phyloP scores from a whole-genome alignment of 371 early-diverging fungal species.

The Rhizopus microsporus region DNA sequence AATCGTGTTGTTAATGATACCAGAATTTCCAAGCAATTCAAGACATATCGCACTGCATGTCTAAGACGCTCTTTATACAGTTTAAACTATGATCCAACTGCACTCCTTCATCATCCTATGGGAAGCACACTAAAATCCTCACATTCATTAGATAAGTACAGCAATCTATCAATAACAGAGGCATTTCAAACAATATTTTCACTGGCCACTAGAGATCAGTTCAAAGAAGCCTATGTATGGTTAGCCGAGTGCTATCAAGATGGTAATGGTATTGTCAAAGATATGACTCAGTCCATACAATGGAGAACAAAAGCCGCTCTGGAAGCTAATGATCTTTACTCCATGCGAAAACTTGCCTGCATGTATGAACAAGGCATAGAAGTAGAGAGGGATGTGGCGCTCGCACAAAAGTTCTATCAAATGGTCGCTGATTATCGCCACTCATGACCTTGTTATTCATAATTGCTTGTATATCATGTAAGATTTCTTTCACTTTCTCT shows the following conservation, averaged over 20 bases:
- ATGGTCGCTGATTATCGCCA: conserved; percentile 16
- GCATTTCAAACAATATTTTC: conserved; percentile 27
- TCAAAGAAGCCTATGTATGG: conserved; percentile 40
- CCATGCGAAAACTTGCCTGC: conserved; percentile 30
- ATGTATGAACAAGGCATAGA: conserved; percentile 33
- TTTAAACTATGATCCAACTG: conserved; percentile 36
- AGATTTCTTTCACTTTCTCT: too few species aligned
- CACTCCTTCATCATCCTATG: conserved; percentile 10
- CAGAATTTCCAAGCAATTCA: conserved; percentile 25
- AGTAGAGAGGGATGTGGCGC: conserved; percentile 11
- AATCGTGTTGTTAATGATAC: conserved; percentile 32
- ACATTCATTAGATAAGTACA: conserved; percentile 3
- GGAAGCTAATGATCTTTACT: conserved; percentile 28
- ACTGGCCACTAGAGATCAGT: conserved; percentile 32
- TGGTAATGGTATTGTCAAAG: conserved; percentile 28
- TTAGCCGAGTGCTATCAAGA: conserved; percentile 43
- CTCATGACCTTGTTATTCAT: too few species aligned
- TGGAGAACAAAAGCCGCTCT: conserved; percentile 34
- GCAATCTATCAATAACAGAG: conserved; percentile 11
- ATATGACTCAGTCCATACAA: conserved; percentile 20
- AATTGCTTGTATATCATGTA: too few species aligned
- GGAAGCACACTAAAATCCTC: not conserved
- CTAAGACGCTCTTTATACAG: conserved; percentile 47
- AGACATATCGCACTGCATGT: conserved; percentile 31
- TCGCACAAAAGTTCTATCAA: conserved; percentile 24